Conservation (phyloP, 352 stramenopile genomes). For the Hyaloperonospora arabidopsidis region DNA sequence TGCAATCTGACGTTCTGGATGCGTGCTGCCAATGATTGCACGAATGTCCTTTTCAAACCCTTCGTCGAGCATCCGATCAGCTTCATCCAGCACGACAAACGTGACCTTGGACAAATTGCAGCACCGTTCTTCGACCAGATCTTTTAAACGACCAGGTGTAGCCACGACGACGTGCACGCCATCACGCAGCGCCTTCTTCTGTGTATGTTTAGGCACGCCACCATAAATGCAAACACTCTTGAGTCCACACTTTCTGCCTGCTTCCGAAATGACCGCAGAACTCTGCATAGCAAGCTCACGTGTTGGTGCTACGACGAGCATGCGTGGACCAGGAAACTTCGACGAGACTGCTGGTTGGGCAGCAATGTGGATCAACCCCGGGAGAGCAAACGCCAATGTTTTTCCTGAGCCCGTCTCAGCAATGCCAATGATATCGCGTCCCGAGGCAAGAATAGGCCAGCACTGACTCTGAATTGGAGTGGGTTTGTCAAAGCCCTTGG, state of each 20-base stretch:
- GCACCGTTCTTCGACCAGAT: slow-evolving; percentile 77
- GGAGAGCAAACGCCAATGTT: slow-evolving; percentile 94
- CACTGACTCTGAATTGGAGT: slow-evolving; percentile 98
- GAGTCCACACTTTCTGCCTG: slow-evolving; percentile 81
- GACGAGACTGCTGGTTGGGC: slow-evolving; percentile 45
- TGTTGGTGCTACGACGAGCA: slow-evolving; percentile 91
- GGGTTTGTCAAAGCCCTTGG: slow-evolving; percentile 85
- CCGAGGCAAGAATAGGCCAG: slow-evolving; percentile 87
- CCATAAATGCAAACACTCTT: slow-evolving; percentile 92
- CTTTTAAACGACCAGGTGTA: slow-evolving; percentile 93
- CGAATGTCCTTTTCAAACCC: slow-evolving; percentile 94
- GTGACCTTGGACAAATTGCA: slow-evolving; percentile 85
- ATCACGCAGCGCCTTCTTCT: slow-evolving; percentile 84
- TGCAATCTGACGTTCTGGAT: slow-evolving; percentile 88
- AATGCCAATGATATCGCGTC: slow-evolving; percentile 87
- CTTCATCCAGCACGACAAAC: slow-evolving; percentile 94
- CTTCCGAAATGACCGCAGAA: slow-evolving; percentile 87
- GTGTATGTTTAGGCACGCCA: slow-evolving; percentile 90
- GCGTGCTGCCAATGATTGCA: slow-evolving; percentile 74
- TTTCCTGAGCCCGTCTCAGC: slow-evolving; percentile 94
- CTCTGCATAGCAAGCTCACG: slow-evolving; percentile 93
- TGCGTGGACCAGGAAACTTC: slow-evolving; percentile 68
- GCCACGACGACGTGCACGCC: slow-evolving; percentile 91
- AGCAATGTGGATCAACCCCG: slow-evolving; percentile 84
- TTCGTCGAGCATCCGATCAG: slow-evolving; percentile 90